phyloP scores from a whole-genome alignment of 192 early-diverging fungal species.

The Umbelopsis vinacea region DNA sequence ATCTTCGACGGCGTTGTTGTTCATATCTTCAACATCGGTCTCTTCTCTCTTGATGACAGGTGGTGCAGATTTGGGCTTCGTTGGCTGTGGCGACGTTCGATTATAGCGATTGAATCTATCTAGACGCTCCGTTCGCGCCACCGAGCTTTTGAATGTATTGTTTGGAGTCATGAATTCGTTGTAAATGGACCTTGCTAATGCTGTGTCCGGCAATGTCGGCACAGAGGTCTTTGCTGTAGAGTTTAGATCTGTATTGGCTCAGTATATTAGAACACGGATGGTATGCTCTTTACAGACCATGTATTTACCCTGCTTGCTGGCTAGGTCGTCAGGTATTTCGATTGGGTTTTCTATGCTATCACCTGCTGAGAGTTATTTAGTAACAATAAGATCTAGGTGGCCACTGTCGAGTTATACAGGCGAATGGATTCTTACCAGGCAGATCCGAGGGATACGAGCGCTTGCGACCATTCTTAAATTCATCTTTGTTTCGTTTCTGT shows the following conservation, averaged over 20 bases:
- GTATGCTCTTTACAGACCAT: background rate
- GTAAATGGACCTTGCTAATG: conserved; percentile 1
- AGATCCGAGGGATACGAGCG: conserved; percentile 9
- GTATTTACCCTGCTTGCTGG: background rate
- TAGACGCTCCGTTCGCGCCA: background rate
- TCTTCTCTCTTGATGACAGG: background rate
- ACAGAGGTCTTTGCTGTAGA: background rate
- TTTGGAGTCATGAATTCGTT: background rate
- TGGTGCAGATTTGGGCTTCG: too few relatives aligned
- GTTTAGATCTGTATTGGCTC: background rate
- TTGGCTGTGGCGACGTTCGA: background rate
- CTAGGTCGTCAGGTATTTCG: background rate
- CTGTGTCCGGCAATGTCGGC: background rate
- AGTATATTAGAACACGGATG: background rate
- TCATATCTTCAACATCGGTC: too few relatives aligned
- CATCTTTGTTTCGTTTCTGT: background rate
- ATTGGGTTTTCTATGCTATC: conserved; percentile 14
- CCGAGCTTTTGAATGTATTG: background rate
- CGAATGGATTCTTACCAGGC: background rate
- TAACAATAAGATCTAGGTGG: background rate
- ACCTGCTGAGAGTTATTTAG: background rate
- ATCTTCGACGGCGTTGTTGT: background rate
- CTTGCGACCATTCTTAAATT: conserved; percentile 7
- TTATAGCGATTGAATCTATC: conserved; percentile 11
- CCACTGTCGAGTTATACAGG: background rate